These are phyloP conservation scores for Syzygium jambos DNA, from an alignment of 345 rosid genomes.

Conservation along the genomic window DNA sequence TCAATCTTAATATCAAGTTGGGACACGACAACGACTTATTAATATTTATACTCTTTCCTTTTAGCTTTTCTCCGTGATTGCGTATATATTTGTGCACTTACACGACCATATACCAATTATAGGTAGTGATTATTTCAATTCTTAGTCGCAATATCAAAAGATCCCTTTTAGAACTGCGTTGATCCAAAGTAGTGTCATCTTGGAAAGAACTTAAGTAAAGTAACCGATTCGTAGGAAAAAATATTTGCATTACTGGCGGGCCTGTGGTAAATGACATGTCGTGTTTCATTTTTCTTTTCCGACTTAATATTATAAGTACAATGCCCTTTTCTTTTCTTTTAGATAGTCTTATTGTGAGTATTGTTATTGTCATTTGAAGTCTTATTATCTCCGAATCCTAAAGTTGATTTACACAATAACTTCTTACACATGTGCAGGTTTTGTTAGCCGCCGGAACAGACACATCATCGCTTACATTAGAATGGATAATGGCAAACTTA, in stretches of 20 bases:
- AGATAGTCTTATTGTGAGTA: neutral
- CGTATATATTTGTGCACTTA: no score
- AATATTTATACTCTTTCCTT: neutral
- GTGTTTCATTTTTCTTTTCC: neutral
- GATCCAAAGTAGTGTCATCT: no score
- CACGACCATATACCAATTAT: neutral
- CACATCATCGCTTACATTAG: constrained; percentile 25
- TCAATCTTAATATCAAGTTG: no score
- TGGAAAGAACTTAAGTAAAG: neutral
- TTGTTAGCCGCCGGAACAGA: constrained; percentile 39
- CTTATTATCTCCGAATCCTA: neutral
- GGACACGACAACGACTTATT: no score
- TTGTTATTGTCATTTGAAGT: neutral
- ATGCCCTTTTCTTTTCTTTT: neutral
- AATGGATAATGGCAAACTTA: constrained; percentile 42
- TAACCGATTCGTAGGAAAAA: neutral
- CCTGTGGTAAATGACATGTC: neutral
- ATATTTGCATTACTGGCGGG: neutral
- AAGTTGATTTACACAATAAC: neutral
- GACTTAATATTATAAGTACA: neutral
- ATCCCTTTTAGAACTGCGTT: no score
- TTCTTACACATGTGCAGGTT: neutral
- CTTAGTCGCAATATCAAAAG: no score
- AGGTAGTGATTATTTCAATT: no score
- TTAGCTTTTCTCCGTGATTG: neutral